phyloP scores from a whole-genome alignment of 345 rosid species.

The Psidium guajava region DNA sequence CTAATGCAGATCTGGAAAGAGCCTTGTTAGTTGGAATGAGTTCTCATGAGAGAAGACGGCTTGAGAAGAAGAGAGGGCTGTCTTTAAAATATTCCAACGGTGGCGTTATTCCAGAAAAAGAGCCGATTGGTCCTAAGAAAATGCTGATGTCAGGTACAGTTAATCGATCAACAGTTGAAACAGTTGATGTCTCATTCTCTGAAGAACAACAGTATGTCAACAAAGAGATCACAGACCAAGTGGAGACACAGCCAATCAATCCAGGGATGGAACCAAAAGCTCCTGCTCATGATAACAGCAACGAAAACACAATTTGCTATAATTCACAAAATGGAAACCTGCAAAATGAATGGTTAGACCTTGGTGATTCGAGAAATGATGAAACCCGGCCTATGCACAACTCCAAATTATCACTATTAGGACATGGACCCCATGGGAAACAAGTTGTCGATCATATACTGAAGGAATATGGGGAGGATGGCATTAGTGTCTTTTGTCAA shows the following conservation, averaged over 20 bases:
- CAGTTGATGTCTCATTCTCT: not conserved
- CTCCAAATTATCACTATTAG: conserved; percentile 65
- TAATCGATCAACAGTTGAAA: conserved; percentile 6
- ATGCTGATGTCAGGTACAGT: not conserved
- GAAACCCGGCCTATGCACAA: conserved; percentile 29
- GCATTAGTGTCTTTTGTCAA: conserved; percentile 68
- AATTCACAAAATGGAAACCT: conserved; percentile 4
- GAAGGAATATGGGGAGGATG: conserved; percentile 59
- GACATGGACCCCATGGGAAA: conserved; percentile 97
- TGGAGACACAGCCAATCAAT: not conserved
- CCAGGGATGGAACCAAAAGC: not conserved
- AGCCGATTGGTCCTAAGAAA: conserved; percentile 10
- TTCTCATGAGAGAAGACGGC: conserved; percentile 71
- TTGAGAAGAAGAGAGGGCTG: conserved; percentile 52
- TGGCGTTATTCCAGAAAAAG: conserved; percentile 9
- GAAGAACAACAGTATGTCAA: not conserved
- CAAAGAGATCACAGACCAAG: not conserved
- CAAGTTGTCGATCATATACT: conserved; percentile 69
- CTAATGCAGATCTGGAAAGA: conserved; percentile 68
- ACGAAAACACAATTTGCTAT: not conserved
- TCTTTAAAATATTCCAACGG: conserved; percentile 22
- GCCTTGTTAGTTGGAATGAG: conserved; percentile 87
- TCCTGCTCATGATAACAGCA: not conserved
- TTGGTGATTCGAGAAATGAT: conserved; percentile 7
- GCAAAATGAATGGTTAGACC: conserved; percentile 14